Conservation (phyloP, 257 asterid genomes). For the Galeopsis tetrahit region DNA sequence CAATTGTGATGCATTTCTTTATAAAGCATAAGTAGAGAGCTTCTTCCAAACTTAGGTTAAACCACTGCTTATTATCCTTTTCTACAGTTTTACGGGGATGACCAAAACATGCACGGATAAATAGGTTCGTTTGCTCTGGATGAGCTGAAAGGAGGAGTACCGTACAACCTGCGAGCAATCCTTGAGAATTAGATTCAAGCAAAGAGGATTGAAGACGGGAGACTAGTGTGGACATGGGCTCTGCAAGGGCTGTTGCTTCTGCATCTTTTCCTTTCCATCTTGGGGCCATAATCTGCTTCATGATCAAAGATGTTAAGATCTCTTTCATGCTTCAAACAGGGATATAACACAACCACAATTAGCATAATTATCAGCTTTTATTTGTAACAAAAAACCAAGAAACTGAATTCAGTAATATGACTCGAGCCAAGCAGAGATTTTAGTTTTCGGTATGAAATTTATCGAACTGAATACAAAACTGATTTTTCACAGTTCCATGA, state of each 20-base stretch:
- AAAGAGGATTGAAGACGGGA: constrained; percentile 62
- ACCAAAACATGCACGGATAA: constrained; percentile 73
- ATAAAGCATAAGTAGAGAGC: constrained; percentile 61
- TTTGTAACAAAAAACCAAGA: neutral
- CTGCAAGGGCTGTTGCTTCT: constrained; percentile 48
- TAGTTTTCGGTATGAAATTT: neutral
- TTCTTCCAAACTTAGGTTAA: constrained; percentile 70
- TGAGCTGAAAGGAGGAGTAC: constrained; percentile 66
- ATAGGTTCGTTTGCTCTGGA: constrained; percentile 54
- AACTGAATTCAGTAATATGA: neutral
- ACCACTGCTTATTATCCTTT: constrained; percentile 69
- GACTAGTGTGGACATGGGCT: constrained; percentile 52
- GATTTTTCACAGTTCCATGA: neutral
- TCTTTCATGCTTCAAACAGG: neutral
- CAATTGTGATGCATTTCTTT: constrained; percentile 61
- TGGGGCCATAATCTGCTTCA: constrained; percentile 46
- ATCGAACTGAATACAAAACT: neutral
- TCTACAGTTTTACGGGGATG: constrained; percentile 53
- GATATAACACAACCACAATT: neutral
- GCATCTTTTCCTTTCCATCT: constrained; percentile 58
- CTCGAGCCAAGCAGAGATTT: neutral
- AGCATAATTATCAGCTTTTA: neutral
- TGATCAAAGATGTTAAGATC: constrained; percentile 4
- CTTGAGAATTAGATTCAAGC: constrained; percentile 48
- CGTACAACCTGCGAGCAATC: constrained; percentile 55